Conservation (phyloP, 1,284 basidiomycete genomes). For the Fomitiporia mediterranea region DNA sequence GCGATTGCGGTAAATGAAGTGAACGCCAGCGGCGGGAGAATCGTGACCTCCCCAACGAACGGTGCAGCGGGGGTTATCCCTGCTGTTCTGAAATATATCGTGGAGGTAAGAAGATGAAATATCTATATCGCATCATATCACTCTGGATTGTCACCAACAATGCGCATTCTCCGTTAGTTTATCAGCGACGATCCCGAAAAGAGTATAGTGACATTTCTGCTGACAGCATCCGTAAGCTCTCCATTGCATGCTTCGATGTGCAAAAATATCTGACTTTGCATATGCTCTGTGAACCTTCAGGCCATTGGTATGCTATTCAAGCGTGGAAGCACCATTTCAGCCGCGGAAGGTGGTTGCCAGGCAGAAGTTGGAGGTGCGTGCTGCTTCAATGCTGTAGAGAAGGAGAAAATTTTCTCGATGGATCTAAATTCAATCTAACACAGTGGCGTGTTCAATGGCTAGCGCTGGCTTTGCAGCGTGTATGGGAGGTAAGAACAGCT, state of each 20-base stretch:
- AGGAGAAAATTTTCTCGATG: background rate
- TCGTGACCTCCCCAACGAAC: constrained; percentile 92
- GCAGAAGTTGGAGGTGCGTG: constrained; percentile 75
- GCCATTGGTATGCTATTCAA: constrained; percentile 97
- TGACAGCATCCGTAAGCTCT: constrained; percentile 69
- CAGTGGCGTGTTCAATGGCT: constrained; percentile 89
- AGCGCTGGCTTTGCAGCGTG: constrained; percentile 91
- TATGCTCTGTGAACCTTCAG: constrained; percentile 30
- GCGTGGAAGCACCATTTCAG: constrained; percentile 92
- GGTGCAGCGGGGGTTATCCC: constrained; percentile 91
- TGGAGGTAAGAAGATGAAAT: constrained; percentile 49
- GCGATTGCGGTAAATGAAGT: constrained; percentile 90
- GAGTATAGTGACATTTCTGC: constrained; percentile 79
- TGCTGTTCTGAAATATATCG: constrained; percentile 82
- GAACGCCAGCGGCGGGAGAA: constrained; percentile 87
- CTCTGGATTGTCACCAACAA: background rate
- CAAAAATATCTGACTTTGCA: background rate
- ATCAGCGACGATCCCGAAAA: constrained; percentile 86
- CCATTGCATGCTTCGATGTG: background rate
- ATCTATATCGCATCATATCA: background rate
- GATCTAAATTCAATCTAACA: background rate
- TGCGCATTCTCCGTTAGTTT: constrained; percentile 46
- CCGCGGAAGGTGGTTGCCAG: constrained; percentile 90
- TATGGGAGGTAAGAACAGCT: constrained; percentile 64
- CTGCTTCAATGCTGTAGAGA: constrained; percentile 24